These are phyloP conservation scores for Phialocephala sp. DNA, from an alignment of 2,329 filamentous ascomycete species.

Conservation along the genomic window DNA sequence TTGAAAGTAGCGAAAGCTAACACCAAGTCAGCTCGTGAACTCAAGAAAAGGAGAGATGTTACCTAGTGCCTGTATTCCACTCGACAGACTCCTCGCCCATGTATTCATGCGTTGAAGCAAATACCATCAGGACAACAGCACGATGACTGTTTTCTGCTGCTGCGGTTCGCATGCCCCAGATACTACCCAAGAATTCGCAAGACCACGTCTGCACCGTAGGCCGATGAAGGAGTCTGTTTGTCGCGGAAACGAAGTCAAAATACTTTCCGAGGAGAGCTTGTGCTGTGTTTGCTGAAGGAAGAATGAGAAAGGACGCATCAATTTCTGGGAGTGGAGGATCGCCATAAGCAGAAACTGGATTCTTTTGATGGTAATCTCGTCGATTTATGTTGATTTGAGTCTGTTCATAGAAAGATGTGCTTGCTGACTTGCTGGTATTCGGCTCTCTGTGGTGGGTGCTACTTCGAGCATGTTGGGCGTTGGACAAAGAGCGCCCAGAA, in stretches of 20 bases:
- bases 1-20: conserved; percentile 47
- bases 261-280: conserved; percentile 54
- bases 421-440: neutral
- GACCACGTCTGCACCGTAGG: conserved; percentile 56
- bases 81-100: conserved; percentile 1
- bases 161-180: conserved; percentile 36
- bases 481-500: neutral
- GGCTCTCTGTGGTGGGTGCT: neutral
- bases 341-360: conserved; percentile 22
- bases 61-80: conserved; percentile 19
- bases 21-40: neutral
- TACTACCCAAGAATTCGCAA: conserved; percentile 47
- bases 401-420: conserved; percentile 18
- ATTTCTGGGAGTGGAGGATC: conserved; percentile 44
- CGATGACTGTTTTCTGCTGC: conserved; percentile 49
- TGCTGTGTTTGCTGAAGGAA: conserved; percentile 45
- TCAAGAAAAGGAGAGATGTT: neutral
- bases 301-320: conserved; percentile 31
- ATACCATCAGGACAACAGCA: conserved; percentile 54
- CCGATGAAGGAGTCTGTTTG: conserved; percentile 61
- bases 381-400: conserved; percentile 17
- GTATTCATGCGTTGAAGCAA: conserved; percentile 50
- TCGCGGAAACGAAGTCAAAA: conserved; percentile 63
- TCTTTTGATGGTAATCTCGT: conserved; percentile 16
- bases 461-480: neutral